These are phyloP conservation scores for Candida buenavistaensis DNA, from an alignment of 1,139 yeast species.

Conservation along the genomic window DNA sequence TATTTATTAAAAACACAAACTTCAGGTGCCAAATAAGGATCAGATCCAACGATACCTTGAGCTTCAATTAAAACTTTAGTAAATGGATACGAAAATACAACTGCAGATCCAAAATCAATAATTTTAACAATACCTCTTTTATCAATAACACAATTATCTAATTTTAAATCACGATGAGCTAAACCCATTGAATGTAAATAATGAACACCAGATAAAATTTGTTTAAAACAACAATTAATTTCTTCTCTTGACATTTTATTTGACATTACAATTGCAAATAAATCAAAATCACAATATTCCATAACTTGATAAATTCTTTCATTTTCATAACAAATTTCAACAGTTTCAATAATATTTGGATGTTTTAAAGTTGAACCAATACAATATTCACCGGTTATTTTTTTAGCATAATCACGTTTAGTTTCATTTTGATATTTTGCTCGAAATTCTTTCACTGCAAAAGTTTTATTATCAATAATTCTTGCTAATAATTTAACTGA, in stretches of 20 bases:
- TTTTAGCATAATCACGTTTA: conserved; percentile 85
- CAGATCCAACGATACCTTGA: conserved; percentile 91
- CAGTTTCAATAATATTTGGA: conserved; percentile 87
- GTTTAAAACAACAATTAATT: conserved; percentile 88
- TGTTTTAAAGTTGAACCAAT: conserved; percentile 89
- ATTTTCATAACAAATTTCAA: conserved; percentile 87
- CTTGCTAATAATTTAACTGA: conserved; percentile 77
- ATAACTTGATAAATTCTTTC: conserved; percentile 86
- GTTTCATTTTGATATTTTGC: conserved; percentile 74
- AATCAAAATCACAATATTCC: conserved; percentile 93
- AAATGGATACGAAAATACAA: conserved; percentile 88
- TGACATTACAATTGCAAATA: conserved; percentile 94
- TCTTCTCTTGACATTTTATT: conserved; percentile 87
- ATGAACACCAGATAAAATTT: conserved; percentile 76
- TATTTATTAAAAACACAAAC: conserved; percentile 79
- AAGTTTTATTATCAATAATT: conserved; percentile 64
- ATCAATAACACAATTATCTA: conserved; percentile 92
- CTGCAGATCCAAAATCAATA: conserved; percentile 94
- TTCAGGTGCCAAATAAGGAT: conserved; percentile 94
- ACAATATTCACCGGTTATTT: conserved; percentile 94
- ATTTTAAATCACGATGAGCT: conserved; percentile 88
- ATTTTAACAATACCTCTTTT: conserved; percentile 82
- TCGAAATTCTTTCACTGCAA: conserved; percentile 93
- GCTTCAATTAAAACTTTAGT: conserved; percentile 77
- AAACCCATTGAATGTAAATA: conserved; percentile 86